Percentiles rank a stretch among this genome's conserved stretches.
phyloP scores from a whole-genome alignment of 495 filamentous ascomycete genomes.

The Penicillium egyptiacum region DNA sequence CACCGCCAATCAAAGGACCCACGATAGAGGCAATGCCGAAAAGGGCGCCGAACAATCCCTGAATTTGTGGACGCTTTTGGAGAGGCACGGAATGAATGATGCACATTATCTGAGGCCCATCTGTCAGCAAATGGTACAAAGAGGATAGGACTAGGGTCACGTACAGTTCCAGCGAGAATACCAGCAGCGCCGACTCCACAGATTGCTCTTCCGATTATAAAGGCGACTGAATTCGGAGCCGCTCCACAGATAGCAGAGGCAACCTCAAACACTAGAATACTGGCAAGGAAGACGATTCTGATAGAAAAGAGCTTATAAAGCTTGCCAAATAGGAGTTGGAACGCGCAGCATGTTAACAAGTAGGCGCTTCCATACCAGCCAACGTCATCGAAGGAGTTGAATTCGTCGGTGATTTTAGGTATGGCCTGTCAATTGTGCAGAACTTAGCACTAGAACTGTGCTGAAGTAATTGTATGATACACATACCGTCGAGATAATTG shows the following conservation, averaged over 20 bases:
- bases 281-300: neutral
- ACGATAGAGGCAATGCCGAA: neutral
- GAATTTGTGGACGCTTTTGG: neutral
- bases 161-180: neutral
- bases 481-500: neutral
- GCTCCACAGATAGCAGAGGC: neutral
- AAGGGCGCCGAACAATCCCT: neutral
- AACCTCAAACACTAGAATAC: neutral
- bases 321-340: neutral
- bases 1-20: neutral
- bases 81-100: neutral
- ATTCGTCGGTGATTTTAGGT: neutral
- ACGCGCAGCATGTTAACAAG: neutral
- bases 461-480: neutral
- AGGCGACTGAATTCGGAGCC: neutral
- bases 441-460: neutral
- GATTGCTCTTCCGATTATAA: constrained; percentile 1
- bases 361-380: neutral
- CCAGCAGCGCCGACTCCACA: neutral
- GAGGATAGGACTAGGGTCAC: neutral
- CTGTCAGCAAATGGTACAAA: neutral
- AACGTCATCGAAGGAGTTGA: neutral
- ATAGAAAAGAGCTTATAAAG: neutral
- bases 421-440: neutral
- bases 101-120: neutral